These are phyloP conservation scores for Bipolaris zeicola DNA, from an alignment of 2,329 filamentous ascomycete species.

Conservation along the genomic window DNA sequence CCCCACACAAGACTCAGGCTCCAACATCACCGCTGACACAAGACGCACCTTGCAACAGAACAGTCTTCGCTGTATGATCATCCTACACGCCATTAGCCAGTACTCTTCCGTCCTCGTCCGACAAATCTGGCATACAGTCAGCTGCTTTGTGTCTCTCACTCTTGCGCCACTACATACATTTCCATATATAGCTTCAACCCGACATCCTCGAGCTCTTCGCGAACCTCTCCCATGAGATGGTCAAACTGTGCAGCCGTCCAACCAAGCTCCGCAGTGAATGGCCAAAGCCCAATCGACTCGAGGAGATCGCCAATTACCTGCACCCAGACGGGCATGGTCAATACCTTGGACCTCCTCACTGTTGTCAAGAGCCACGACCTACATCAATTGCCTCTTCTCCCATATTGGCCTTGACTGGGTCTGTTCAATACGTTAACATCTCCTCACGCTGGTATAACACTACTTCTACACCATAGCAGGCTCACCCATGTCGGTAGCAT, in stretches of 20 bases:
- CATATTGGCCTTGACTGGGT: conserved; percentile 37
- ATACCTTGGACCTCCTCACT: neutral
- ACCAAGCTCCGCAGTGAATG: conserved; percentile 41
- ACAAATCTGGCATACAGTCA: conserved; percentile 34
- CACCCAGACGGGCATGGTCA: neutral
- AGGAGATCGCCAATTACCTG: conserved; percentile 43
- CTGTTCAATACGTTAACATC: conserved; percentile 22
- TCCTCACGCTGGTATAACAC: neutral
- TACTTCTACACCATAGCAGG: too few relatives aligned
- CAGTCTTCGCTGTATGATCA: neutral
- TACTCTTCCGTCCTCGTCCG: conserved; percentile 41
- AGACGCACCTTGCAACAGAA: neutral
- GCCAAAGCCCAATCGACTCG: conserved; percentile 47
- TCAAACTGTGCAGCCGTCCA: conserved; percentile 40
- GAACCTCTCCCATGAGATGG: conserved; percentile 36
- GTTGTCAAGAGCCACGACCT: neutral
- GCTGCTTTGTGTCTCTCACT: neutral
- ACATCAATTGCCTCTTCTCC: conserved; percentile 32
- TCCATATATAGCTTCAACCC: conserved; percentile 46
- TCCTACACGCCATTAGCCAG: conserved; percentile 14
- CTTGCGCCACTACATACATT: conserved; percentile 33
- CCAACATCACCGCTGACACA: neutral
- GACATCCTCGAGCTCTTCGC: conserved; percentile 35
- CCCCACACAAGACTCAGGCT: neutral
- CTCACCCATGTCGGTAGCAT: too few relatives aligned